Percentiles rank a stretch among this genome's conserved stretches.
These are phyloP conservation scores for Zymoseptoria tritici DNA, from an alignment of 2,329 filamentous ascomycete species.

Conservation along the genomic window DNA sequence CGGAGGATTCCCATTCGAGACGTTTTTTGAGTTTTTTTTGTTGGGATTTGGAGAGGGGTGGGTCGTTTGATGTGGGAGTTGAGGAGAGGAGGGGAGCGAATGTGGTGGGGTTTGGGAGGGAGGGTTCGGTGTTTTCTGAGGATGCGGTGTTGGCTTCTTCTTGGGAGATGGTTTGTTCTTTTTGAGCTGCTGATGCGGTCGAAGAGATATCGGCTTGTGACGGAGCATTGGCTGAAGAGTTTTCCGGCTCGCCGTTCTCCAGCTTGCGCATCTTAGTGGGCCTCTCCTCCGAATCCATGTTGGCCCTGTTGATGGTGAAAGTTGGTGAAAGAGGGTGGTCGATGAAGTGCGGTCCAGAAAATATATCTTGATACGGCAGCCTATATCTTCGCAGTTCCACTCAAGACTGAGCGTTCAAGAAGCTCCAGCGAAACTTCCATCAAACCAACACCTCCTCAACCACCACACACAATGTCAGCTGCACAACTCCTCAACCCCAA, in stretches of 20 bases:
- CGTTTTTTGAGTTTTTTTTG: constrained; percentile 68
- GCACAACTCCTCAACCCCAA: constrained; percentile 98
- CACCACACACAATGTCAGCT: constrained; percentile 65
- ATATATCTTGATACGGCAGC: not conserved
- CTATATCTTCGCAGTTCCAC: not conserved
- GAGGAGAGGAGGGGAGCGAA: not conserved
- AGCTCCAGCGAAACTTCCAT: no score
- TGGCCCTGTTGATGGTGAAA: constrained; percentile 3
- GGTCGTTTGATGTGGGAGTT: constrained; percentile 2
- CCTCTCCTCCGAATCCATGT: constrained; percentile 51
- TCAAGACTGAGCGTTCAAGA: no score
- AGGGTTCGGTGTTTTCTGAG: not conserved
- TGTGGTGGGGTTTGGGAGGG: not conserved
- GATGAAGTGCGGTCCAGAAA: not conserved
- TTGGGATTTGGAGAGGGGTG: constrained; percentile 73
- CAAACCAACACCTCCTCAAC: no score
- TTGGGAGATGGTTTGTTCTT: not conserved
- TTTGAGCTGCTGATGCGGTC: not conserved
- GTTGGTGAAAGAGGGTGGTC: not conserved
- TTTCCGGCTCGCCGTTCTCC: constrained; percentile 26
- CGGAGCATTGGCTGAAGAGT: not conserved
- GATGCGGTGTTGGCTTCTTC: not conserved
- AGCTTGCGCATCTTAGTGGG: constrained; percentile 51
- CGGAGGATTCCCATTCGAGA: constrained; percentile 68
- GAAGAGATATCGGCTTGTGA: not conserved